These are phyloP conservation scores for Tulasnella calospora DNA, from an alignment of 768 basidiomycete species.

Conservation along the genomic window DNA sequence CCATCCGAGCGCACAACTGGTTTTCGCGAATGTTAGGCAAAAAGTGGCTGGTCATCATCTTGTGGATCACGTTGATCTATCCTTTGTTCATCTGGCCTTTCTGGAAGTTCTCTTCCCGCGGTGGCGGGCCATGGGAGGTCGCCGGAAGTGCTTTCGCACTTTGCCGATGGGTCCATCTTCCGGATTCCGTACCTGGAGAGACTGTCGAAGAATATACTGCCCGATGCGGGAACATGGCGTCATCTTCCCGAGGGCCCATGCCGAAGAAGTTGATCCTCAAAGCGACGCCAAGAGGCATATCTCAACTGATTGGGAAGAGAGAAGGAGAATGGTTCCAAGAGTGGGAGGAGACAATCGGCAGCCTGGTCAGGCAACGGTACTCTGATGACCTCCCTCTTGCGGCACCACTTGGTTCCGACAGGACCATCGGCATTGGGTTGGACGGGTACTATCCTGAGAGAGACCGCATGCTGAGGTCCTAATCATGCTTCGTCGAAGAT, in stretches of 20 bases:
- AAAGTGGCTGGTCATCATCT: conserved; percentile 63
- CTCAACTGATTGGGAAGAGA: conserved; percentile 49
- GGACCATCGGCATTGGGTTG: conserved; percentile 25
- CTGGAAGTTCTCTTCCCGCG: conserved; percentile 55
- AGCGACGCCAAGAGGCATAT: conserved; percentile 36
- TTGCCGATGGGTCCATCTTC: conserved; percentile 23
- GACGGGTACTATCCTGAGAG: conserved; percentile 24
- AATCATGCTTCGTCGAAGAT: neutral
- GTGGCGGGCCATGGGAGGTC: conserved; percentile 62
- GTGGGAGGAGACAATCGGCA: conserved; percentile 67
- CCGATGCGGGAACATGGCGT: neutral
- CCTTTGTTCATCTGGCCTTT: conserved; percentile 76
- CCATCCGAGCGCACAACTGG: conserved; percentile 60
- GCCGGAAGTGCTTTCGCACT: conserved; percentile 21
- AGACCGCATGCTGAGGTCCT: neutral
- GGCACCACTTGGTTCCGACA: conserved; percentile 12
- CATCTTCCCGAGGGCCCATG: conserved; percentile 13
- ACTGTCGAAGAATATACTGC: conserved; percentile 19
- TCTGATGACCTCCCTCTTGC: conserved; percentile 17
- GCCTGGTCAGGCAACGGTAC: conserved; percentile 45
- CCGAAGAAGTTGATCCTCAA: conserved; percentile 27
- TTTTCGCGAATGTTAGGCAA: conserved; percentile 65
- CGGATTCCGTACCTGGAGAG: conserved; percentile 27
- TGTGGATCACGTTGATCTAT: conserved; percentile 64
- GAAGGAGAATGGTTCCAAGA: conserved; percentile 76